phyloP scores from a whole-genome alignment of 2,329 filamentous ascomycete species.

The Tolypocladium album region DNA sequence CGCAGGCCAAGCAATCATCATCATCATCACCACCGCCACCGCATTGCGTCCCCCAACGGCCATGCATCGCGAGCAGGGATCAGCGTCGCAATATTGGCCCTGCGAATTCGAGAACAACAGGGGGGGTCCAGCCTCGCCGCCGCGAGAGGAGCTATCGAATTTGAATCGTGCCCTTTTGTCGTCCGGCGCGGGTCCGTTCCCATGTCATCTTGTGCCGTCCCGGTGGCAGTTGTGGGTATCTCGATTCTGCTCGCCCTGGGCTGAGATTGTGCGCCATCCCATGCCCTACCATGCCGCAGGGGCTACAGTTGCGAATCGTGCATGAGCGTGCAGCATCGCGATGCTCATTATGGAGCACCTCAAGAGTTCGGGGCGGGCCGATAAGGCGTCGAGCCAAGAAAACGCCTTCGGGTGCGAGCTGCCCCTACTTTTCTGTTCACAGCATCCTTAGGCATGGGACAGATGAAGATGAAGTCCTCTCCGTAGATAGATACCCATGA shows the following conservation, averaged over 20 bases:
- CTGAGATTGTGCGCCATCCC: not conserved
- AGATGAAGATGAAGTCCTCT: not conserved
- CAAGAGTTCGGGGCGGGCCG: not conserved
- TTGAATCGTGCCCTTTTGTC: not conserved
- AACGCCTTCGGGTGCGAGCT: not conserved
- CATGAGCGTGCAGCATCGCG: not conserved
- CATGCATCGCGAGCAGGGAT: not conserved
- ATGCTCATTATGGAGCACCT: not conserved
- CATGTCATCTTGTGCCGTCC: not conserved
- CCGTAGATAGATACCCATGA: not conserved
- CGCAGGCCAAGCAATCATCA: not conserved
- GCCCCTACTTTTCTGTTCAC: not conserved
- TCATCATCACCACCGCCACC: not conserved
- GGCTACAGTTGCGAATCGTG: not conserved
- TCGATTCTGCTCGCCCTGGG: not conserved
- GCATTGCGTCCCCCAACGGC: not conserved
- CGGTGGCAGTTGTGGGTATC: not conserved
- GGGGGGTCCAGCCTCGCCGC: not conserved
- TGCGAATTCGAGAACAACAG: not conserved
- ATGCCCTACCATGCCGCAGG: not conserved
- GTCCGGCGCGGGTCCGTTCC: not conserved
- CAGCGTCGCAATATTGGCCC: not conserved
- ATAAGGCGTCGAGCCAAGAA: not conserved
- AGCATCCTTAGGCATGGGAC: not conserved
- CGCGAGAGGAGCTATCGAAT: not conserved